Evolutionary conservation across 1,284 basidiomycete species (phyloP).

Genomic region (Pyrrhoderma lamaoense): DNA sequence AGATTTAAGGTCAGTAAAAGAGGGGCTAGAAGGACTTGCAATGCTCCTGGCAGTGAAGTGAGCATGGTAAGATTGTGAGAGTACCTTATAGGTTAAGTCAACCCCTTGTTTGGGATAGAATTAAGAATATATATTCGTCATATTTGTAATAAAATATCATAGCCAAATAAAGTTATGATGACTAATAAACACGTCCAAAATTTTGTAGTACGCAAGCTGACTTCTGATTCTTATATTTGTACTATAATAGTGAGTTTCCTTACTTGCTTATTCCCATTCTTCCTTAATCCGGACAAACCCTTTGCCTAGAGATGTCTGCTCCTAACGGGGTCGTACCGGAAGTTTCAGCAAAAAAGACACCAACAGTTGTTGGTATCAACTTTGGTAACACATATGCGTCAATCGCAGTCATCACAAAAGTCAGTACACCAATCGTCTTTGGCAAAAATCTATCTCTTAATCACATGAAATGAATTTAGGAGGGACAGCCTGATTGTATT

Average conservation of each 20-base stretch:
- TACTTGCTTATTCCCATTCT: too few species aligned
- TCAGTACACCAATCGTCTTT: slow-evolving; percentile 27
- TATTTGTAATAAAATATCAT: too few species aligned
- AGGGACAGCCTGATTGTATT: slow-evolving; percentile 87
- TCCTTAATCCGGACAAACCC: too few species aligned
- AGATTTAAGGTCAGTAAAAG: neutral
- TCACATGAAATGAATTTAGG: slow-evolving; percentile 37
- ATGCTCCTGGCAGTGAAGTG: slow-evolving; percentile 9
- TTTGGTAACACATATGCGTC: slow-evolving; percentile 95
- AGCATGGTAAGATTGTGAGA: slow-evolving; percentile 14
- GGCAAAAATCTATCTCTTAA: neutral
- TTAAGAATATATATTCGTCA: too few species aligned
- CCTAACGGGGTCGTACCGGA: slow-evolving; percentile 36
- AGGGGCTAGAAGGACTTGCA: slow-evolving; percentile 15
- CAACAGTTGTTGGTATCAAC: slow-evolving; percentile 86
- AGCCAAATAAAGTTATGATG: too few species aligned
- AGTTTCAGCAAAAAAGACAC: slow-evolving; percentile 27
- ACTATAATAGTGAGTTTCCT: too few species aligned
- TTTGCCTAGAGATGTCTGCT: slow-evolving; percentile 18
- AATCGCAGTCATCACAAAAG: slow-evolving; percentile 94
- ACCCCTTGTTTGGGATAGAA: too few species aligned
- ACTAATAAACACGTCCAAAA: too few species aligned
- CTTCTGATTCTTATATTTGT: too few species aligned
- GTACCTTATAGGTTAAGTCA: too few species aligned
- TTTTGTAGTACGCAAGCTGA: too few species aligned